These are phyloP conservation scores for Boechera divaricarpa DNA, from an alignment of 345 rosid species.

Conservation along the genomic window DNA sequence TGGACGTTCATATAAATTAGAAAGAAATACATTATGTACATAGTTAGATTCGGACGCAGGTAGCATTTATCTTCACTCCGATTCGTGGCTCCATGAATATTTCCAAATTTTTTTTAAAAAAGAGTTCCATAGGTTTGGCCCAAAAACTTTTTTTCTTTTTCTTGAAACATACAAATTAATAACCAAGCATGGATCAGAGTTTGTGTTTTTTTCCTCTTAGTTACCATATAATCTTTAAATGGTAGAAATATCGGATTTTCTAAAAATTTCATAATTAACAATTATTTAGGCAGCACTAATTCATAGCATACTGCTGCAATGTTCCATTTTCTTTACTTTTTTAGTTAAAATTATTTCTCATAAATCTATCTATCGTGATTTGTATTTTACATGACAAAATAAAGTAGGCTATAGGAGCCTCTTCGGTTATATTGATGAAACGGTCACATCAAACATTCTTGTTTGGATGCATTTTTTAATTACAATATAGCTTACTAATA, in stretches of 20 bases:
- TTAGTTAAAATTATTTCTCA: background rate
- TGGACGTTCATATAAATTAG: slow-evolving; percentile 17
- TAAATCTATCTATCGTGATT: background rate
- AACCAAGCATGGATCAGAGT: no score
- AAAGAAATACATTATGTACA: slow-evolving; percentile 11
- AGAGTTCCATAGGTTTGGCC: background rate
- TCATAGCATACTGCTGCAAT: background rate
- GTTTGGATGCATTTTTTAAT: background rate
- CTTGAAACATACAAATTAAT: no score
- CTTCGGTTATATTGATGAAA: background rate
- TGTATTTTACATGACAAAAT: background rate
- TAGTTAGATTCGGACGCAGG: slow-evolving; percentile 45
- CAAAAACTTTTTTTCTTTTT: no score
- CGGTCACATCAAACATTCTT: background rate
- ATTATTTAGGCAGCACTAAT: background rate
- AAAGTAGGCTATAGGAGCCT: background rate
- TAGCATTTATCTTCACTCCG: slow-evolving; percentile 32
- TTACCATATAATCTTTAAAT: no score
- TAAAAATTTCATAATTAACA: background rate
- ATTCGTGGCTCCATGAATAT: slow-evolving; percentile 16
- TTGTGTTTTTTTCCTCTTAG: no score
- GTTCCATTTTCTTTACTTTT: background rate
- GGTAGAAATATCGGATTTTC: background rate
- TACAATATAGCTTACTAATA: background rate
- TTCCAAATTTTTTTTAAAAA: background rate